Evolutionary conservation across 805 yeast genomes (phyloP), one percentile per base, ranked within the genome.

Genomic region (Sporopachydermia quercuum): DNA sequence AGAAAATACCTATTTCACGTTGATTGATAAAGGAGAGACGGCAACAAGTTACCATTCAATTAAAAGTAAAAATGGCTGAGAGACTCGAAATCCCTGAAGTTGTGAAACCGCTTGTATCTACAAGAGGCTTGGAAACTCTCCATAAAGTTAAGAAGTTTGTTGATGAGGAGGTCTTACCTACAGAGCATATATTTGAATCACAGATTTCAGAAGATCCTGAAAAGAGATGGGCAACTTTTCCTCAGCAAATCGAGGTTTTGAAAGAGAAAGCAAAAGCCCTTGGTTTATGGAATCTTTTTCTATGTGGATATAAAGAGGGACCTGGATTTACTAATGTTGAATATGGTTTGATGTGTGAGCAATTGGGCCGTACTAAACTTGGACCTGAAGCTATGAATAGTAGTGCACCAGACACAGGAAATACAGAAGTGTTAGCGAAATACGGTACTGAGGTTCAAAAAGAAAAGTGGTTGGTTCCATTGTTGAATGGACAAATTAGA

Each of bases 331-430:
- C 78, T 37, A 75, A 75, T 52, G 54, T 75, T 46, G 82, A 76
- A 49, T 76, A 76, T 49, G 82, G 77, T 0, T 53, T 76, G 40
- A 73, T 76, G 79, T 78, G 78, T 1, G 70, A 67, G 50, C 70
- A 71, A 50, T 59, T 75, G 50, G 83, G 82, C 11, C 60, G 71
- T 39, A 62, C 74, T 2, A 57, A 59, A 38, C 52, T 65, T 40
- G 80, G 74, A 1, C 73, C 79, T 2, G 78, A 71, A 50, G 77
- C 68, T 15, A 70, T 77, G 43, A 75, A 76, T 50, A 67, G 73
- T 14, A 56, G 53, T 42, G 80, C 81, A 6, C 81, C 81, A 5
- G 81, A 75, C 47, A 74, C 81, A 5, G 80, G 81, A 3, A 74
- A 75, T 50, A 76, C 69, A 75, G 67, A 61, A 42, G 50, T 63